Base-by-base conservation (phyloP, 768 basidiomycete species). In the Pleurotus tuoliensis region DNA sequence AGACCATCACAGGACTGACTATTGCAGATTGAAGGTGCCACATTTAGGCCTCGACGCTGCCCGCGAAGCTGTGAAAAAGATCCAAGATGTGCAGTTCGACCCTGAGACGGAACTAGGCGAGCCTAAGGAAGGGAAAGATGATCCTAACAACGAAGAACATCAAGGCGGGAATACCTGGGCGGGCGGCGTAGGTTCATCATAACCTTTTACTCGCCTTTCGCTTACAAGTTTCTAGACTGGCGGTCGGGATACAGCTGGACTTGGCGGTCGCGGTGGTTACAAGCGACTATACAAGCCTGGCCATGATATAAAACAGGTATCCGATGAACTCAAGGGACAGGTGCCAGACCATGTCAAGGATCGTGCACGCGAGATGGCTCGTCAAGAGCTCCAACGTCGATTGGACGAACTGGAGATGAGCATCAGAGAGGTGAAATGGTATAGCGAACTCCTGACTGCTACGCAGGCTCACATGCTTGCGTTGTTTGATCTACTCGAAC, bases 211-310 rank as follows among this genome's bases (percentile, higher is more conserved):
- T 11, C 18, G 3, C 9, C 13, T 25, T 7, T 58, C 25, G 24
- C 56, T 38, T 15, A 20, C 12, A 30, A 45, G 48, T 9, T 18
- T 11, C 44, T 56, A 87, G 85, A 82, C 81, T 25, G 85, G 86
- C 27, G 86, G 86, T 8, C 72, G 83, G 20, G 82, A 83, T 61
- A 86, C 85, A 3, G 86, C 85, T 6, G 86, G 86, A 1, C 68
- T 86, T 59, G 86, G 86, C 2, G 86, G 86, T 3, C 72, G 76
- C n/a, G 86, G 84, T 9, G 85, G 85, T 0, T 86, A 85, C 64
- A 87, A 84, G 68, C 79, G 86, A 11, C 63, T 85, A 0, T 84
- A 77, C 66, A 83, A 83, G 60, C 82, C 81, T 11, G 83, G 84
- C 9, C 76, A 85, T 56, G 40, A 57, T 45, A 82, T 87, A 58